Evolutionary conservation across 768 basidiomycete species (phyloP).

Genomic region (Leccinum disarticulatum): DNA sequence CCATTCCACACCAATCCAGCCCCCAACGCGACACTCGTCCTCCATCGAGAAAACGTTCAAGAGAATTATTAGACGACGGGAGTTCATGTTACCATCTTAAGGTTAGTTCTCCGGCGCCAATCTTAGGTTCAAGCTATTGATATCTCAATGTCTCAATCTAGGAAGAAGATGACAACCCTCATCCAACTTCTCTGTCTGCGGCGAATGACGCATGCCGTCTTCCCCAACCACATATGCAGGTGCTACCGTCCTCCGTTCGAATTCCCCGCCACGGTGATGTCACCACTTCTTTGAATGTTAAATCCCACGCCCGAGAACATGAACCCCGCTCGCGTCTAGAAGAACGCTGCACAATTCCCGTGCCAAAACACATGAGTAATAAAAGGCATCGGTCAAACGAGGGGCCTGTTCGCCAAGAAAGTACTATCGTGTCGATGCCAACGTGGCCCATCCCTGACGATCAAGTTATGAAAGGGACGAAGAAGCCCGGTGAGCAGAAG

Average conservation of each 20-base stretch:
- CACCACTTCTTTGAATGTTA: constrained; percentile 8
- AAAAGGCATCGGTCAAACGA: constrained; percentile 32
- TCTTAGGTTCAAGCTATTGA: constrained; percentile 28
- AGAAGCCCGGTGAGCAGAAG: constrained; percentile 39
- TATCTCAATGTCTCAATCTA: constrained; percentile 26
- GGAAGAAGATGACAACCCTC: constrained; percentile 26
- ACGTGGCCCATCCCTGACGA: constrained; percentile 37
- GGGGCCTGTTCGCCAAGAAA: constrained; percentile 32
- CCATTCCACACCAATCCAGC: constrained; percentile 17
- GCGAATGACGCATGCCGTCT: constrained; percentile 25
- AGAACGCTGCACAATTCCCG: constrained; percentile 21
- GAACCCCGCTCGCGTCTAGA: constrained; percentile 27
- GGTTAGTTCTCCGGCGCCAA: constrained; percentile 32
- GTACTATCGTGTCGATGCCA: constrained; percentile 20
- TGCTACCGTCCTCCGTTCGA: constrained; percentile 12
- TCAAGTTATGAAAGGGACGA: constrained; percentile 30
- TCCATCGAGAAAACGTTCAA: constrained; percentile 35
- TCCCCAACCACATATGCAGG: constrained; percentile 27
- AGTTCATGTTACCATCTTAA: constrained; percentile 25
- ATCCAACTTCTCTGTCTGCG: constrained; percentile 19
- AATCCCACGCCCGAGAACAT: constrained; percentile 20
- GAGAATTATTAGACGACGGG: constrained; percentile 29
- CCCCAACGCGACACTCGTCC: constrained; percentile 20
- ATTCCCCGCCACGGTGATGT: constrained; percentile 14
- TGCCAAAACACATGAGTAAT: constrained; percentile 23